Percentiles rank a stretch among this genome's conserved stretches.
phyloP scores from a whole-genome alignment of 2,329 filamentous ascomycete genomes.

The Drechslera avenae region DNA sequence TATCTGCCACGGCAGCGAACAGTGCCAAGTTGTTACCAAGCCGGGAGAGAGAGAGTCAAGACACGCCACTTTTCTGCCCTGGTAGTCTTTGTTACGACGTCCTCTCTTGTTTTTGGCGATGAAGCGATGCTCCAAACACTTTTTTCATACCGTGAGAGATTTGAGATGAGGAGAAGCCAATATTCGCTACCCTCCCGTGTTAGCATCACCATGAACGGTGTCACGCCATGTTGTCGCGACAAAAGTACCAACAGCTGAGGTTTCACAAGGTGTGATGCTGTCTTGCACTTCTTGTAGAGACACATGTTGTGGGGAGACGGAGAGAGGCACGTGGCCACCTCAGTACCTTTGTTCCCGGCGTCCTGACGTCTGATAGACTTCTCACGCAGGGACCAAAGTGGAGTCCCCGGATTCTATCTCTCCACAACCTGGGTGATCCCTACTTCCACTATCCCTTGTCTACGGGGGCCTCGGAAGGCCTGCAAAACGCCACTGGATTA shows the following conservation, averaged over 20 bases:
- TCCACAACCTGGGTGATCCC: conserved; percentile 9
- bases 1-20: conserved; percentile 6
- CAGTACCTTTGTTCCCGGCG: neutral
- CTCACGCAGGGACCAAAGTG: conserved; percentile 28
- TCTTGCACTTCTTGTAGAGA: too few species aligned
- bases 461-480: neutral
- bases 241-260: too few species aligned
- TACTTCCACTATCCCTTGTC: neutral
- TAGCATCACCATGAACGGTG: too few species aligned
- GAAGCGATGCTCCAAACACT: neutral
- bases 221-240: too few species aligned
- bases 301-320: neutral
- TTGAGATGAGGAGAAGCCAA: neutral
- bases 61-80: conserved; percentile 24
- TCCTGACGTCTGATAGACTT: conserved; percentile 8
- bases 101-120: neutral
- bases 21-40: conserved; percentile 32
- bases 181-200: neutral
- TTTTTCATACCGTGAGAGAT: neutral
- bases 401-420: conserved; percentile 22
- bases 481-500: neutral
- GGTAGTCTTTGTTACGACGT: conserved; percentile 21
- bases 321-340: neutral
- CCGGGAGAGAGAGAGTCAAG: conserved; percentile 24
- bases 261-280: too few species aligned